These are phyloP conservation scores for Microsporum audouinii DNA, from an alignment of 2,329 filamentous ascomycete genomes.

Conservation along the genomic window DNA sequence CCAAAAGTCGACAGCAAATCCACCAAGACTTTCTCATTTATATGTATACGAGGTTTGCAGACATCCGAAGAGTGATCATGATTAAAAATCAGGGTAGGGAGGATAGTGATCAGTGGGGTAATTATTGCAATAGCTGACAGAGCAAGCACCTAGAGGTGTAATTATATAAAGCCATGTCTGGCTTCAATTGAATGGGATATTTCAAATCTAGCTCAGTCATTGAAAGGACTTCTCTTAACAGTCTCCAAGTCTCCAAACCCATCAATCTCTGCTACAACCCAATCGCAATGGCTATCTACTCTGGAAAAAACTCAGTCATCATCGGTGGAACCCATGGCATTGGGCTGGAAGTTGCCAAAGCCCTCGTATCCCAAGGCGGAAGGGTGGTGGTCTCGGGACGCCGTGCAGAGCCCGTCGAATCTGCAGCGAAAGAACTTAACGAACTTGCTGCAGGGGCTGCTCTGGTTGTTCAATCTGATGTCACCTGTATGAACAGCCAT, in stretches of 20 bases:
- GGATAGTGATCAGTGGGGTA: neutral
- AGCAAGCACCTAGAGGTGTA: neutral
- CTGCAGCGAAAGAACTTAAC: conserved; percentile 8
- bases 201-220: neutral
- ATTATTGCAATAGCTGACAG: neutral
- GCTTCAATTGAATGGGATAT: neutral
- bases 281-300: conserved; percentile 2
- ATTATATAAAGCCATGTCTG: neutral
- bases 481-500: conserved; percentile 8
- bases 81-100: neutral
- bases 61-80: neutral
- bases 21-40: neutral
- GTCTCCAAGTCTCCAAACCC: neutral
- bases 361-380: conserved; percentile 28
- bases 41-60: neutral
- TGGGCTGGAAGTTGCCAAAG: conserved; percentile 29
- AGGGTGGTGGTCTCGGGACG: conserved; percentile 32
- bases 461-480: conserved; percentile 11
- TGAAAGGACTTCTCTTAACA: neutral
- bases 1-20: neutral
- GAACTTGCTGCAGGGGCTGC: neutral
- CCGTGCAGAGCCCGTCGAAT: conserved; percentile 8
- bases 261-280: neutral
- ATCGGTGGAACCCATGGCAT: conserved; percentile 35
- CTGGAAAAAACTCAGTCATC: conserved; percentile 29